Conservation (phyloP, 139 green algal genomes). For the Chlamydomonas eustigma region DNA sequence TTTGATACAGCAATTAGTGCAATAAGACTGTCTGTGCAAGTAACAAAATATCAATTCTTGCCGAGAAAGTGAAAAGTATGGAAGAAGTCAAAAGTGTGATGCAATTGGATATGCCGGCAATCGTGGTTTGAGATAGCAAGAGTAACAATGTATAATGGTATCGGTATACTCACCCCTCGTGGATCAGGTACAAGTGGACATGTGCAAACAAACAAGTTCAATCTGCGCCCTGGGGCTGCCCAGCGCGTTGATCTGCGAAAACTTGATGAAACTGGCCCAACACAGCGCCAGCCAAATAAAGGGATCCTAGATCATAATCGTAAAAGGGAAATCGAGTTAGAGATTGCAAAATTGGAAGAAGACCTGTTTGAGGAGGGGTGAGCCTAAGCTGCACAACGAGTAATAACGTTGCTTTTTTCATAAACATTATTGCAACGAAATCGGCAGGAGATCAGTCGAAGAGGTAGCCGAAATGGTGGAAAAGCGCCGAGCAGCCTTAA, state of each 20-base stretch:
- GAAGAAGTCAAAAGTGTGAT: too few species aligned
- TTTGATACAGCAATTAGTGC: too few species aligned
- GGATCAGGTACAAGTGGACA: conserved; percentile 91
- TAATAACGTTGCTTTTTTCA: neutral
- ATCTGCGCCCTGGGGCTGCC: conserved; percentile 53
- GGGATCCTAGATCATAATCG: conserved; percentile 90
- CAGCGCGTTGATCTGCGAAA: neutral
- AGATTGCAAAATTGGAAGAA: conserved; percentile 74
- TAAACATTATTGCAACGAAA: too few species aligned
- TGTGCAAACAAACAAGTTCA: conserved; percentile 95
- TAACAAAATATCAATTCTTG: too few species aligned
- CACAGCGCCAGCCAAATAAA: conserved; percentile 63
- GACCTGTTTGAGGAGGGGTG: conserved; percentile 84
- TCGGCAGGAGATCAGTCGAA: conserved; percentile 22
- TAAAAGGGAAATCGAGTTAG: conserved; percentile 90
- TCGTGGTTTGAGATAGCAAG: neutral
- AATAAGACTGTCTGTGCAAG: too few species aligned
- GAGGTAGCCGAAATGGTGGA: conserved; percentile 19
- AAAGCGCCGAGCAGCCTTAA: neutral
- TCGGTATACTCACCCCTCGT: conserved; percentile 86
- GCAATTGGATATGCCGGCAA: too few species aligned
- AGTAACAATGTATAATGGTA: conserved; percentile 84
- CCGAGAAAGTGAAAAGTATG: too few species aligned
- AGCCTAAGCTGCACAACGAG: neutral
- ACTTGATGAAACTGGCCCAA: conserved; percentile 21